Conservation (phyloP, 495 filamentous ascomycete species). For the Tricharina praecox region DNA sequence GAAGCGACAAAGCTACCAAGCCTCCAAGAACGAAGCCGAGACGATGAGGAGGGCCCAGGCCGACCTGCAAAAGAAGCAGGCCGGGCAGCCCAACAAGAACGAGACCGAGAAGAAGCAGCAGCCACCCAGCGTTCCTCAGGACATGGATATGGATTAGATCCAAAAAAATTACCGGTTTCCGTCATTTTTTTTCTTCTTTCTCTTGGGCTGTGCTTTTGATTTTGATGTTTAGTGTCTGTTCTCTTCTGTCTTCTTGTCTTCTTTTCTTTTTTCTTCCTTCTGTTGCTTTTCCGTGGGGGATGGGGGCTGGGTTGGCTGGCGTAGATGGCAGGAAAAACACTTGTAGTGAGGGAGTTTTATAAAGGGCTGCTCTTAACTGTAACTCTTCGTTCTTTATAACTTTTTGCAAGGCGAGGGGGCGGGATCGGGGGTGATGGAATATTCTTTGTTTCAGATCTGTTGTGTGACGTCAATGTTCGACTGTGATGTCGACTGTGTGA, state of each 20-base stretch:
- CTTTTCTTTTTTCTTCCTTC: not conserved
- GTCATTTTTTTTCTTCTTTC: not conserved
- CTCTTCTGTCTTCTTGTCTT: not conserved
- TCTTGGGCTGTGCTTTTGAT: not conserved
- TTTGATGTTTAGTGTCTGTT: too few species aligned
- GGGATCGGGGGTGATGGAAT: too few species aligned
- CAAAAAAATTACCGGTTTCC: not conserved
- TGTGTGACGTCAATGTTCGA: too few species aligned
- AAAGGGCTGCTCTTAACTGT: not conserved
- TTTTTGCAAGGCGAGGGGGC: too few species aligned
- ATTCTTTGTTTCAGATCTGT: too few species aligned
- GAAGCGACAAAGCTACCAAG: conserved; percentile 61
- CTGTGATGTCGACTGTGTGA: too few species aligned
- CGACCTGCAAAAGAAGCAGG: conserved; percentile 24
- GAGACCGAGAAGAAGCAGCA: conserved; percentile 1
- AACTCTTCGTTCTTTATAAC: too few species aligned
- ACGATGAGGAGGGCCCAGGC: conserved; percentile 52
- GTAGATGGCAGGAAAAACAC: conserved; percentile 6
- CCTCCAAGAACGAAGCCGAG: conserved; percentile 63
- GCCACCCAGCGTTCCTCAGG: not conserved
- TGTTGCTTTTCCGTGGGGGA: too few species aligned
- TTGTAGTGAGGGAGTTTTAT: conserved; percentile 3
- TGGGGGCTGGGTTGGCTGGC: too few species aligned
- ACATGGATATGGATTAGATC: not conserved
- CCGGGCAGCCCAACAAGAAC: conserved; percentile 10